A percentile compares a stretch with the other conserved stretches of the same genome.
These are phyloP conservation scores for Adansonia gregorii DNA, from an alignment of 441 rosid species.

Conservation along the genomic window DNA sequence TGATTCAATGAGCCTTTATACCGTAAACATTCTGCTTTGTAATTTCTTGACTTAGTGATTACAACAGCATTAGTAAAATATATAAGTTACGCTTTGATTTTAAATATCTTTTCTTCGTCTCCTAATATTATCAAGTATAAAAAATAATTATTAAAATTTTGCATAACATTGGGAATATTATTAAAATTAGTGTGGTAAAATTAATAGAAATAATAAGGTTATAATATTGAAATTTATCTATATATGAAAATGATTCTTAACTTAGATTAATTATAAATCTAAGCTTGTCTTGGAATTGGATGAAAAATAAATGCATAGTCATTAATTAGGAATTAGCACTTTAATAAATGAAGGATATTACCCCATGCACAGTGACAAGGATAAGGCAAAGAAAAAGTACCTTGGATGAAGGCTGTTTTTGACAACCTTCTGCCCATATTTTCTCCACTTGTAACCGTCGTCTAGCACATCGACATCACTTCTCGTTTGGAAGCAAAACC, in stretches of 20 bases:
- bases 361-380: neutral
- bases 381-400: conserved; percentile 37
- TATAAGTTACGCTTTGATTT: too few relatives aligned
- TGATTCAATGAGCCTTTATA: neutral
- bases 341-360: neutral
- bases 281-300: neutral
- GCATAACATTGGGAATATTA: too few relatives aligned
- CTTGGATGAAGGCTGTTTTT: conserved; percentile 98
- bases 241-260: neutral
- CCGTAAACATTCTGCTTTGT: neutral
- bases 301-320: neutral
- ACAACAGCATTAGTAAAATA: too few relatives aligned
- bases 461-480: conserved; percentile 94
- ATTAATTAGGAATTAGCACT: neutral
- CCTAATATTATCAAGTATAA: too few relatives aligned
- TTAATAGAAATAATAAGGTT: too few relatives aligned
- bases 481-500: conserved; percentile 98
- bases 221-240: neutral
- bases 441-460: conserved; percentile 97
- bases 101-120: too few relatives aligned
- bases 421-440: conserved; percentile 97
- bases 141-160: too few relatives aligned
- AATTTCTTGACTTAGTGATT: too few relatives aligned
- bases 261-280: neutral
- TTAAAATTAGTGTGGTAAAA: too few relatives aligned